Evolutionary conservation across 2,329 filamentous ascomycete species (phyloP), one percentile per base, ranked within the genome.

Genomic region (Pseudocercospora ulei): DNA sequence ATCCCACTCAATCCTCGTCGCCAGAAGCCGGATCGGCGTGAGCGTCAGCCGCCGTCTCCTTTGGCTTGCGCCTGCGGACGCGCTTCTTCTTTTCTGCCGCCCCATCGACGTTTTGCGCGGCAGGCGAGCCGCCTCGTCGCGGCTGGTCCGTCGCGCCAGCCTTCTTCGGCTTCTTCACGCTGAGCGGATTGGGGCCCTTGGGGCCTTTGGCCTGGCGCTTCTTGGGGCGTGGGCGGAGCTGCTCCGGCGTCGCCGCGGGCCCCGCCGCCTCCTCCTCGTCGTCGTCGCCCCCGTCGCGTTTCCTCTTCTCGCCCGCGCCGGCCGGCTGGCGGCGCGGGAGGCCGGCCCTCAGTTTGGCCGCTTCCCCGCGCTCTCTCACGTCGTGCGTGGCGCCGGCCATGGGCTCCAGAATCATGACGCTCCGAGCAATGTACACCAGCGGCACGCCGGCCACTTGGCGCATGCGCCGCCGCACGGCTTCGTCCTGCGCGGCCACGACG

Each of bases 371-470:
- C 35, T 78, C 72, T 44, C 79, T 72, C 30, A 75, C 69, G 41
- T 73, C 69, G 24, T 71, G 72, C 9, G 78, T 82, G 38, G 71
- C 71, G 24, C 68, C 71, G 11, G 80, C 78, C 80, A 90, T 85
- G 8, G 81, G 80, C 61, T 82, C 75, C 67, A 82, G 70, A 39
- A 81, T 77, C 75, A 88, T 82, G 38, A 92, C 82, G 45, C 78
- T 82, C 39, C 81, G 70, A 48, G 78, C 77, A 49, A 88, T 80
- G 58, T 88, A 88, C 30, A 90, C 73, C 45, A 88, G 60, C 12
- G 83, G 83, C 33, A 84, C 79, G 12, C 81, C 82, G 14, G 74
- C 70, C 12, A 87, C 70, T n/a, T 62, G 63, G 35, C 82, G 71
- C 65, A 88, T 69, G 49, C 67, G 65, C 30, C 70, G 68, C 49